Percentiles rank a stretch among this genome's conserved stretches.
Evolutionary conservation across 1,284 basidiomycete genomes (phyloP).

Genomic region (Ustilago lituana): DNA sequence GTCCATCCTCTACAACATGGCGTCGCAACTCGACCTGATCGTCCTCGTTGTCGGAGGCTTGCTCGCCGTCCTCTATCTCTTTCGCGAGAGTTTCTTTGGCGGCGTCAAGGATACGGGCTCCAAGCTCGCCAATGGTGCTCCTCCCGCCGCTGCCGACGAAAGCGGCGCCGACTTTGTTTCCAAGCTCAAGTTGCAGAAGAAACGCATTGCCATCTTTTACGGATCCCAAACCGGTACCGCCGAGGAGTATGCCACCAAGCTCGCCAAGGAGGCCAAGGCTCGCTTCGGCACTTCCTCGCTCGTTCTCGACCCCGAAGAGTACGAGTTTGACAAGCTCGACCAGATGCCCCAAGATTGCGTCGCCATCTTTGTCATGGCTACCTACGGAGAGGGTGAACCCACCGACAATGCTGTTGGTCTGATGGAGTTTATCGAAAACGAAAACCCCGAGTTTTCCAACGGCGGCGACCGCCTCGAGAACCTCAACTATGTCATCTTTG

Average conservation of each 20-base stretch:
- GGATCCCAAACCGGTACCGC: conserved; percentile 66
- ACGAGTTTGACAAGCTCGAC: conserved; percentile 96
- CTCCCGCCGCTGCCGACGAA: conserved; percentile 20
- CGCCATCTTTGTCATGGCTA: conserved; percentile 94
- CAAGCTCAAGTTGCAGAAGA: conserved; percentile 61
- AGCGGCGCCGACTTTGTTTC: conserved; percentile 51
- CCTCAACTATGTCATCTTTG: conserved; percentile 94
- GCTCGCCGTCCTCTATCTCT: conserved; percentile 59
- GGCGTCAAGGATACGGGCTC: conserved; percentile 38
- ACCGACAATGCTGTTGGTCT: conserved; percentile 97
- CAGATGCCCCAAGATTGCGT: conserved; percentile 84
- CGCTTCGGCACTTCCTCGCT: conserved; percentile 65
- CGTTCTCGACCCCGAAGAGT: conserved; percentile 69
- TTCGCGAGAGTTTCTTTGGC: conserved; percentile 50
- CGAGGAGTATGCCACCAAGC: conserved; percentile 65
- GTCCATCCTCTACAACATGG: conserved; percentile 41
- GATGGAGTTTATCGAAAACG: conserved; percentile 88
- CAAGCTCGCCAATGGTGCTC: conserved; percentile 51
- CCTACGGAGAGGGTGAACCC: conserved; percentile 98
- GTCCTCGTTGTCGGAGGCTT: conserved; percentile 50
- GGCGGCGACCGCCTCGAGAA: conserved; percentile 81
- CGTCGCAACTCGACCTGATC: conserved; percentile 48
- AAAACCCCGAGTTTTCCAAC: conserved; percentile 84
- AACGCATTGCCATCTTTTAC: conserved; percentile 66
- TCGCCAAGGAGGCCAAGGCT: conserved; percentile 66